Base-by-base conservation (phyloP, 495 filamentous ascomycete species). In the Tuber calosporum region DNA sequence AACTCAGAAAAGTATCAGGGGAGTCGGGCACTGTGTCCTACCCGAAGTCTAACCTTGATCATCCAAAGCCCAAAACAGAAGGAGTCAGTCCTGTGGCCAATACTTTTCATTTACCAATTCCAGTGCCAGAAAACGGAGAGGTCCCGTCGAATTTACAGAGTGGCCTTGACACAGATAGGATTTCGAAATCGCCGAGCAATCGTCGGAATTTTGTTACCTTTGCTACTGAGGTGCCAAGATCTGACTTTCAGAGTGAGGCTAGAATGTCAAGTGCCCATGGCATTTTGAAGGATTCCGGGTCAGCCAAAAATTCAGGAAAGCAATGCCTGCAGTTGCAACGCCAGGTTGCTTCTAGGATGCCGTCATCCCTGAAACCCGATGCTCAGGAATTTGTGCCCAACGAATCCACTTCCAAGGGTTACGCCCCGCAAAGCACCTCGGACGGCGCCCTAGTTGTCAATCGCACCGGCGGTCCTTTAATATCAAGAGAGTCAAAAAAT, bases 341-440 rank as follows among this genome's bases (percentile, higher is more conserved):
- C 34, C 68, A 75, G 15, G 75, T 70, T 68, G 73, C 71, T 15
- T 75, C 68, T 36, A 77, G 70, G 38, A 43, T 73, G 39, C 73
- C 76, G 22, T 78, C 76, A 40, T 77, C 76, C 1, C 70, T 78
- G 8, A 78, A 78, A 48, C 76, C 76, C 41, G 75, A 78, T 40
- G 76, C 76, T n/a, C 76, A 71, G 45, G 76, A 78, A 73, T 78
- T 78, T 40, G 30, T 78, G 37, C 76, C 76, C 17, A 78, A 72
- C 30, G 76, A 78, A 26, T 36, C 36, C 34, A 41, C 43, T n/a
- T 43, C 71, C 22, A 77, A 77, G 58, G 70, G 73, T 71, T 77
- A 77, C 66, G 66, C 62, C 15, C 74, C 71, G 19, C 70, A 78
- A 20, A 68, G 73, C 26, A 77, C 70, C 43, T 71, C 76, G 26